Evolutionary conservation across 768 basidiomycete genomes (phyloP).

Genomic region (Podaxis sp.): DNA sequence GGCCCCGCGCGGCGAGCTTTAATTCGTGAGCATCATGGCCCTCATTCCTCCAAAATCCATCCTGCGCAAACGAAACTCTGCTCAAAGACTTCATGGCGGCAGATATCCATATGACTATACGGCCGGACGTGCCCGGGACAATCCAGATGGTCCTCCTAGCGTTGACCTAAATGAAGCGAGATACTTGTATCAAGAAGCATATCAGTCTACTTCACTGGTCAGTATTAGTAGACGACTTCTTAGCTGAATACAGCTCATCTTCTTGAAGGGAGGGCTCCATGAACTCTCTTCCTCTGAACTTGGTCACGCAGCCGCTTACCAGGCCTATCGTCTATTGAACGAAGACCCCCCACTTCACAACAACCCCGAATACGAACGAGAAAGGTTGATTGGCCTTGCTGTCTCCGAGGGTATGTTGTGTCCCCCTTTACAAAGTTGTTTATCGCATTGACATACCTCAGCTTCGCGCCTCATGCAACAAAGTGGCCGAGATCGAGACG

Average conservation of each 20-base stretch:
- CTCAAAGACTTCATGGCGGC: slow-evolving; percentile 35
- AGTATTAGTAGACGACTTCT: slow-evolving; percentile 18
- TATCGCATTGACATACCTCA: slow-evolving; percentile 23
- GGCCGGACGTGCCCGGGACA: slow-evolving; percentile 41
- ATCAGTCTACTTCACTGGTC: slow-evolving; percentile 51
- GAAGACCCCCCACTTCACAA: slow-evolving; percentile 54
- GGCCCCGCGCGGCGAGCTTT: slow-evolving; percentile 54
- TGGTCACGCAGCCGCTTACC: slow-evolving; percentile 77
- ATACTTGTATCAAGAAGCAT: slow-evolving; percentile 65
- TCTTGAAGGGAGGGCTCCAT: slow-evolving; percentile 37
- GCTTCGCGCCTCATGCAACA: slow-evolving; percentile 57
- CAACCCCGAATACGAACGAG: slow-evolving; percentile 60
- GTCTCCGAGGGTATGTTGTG: slow-evolving; percentile 60
- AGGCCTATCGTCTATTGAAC: slow-evolving; percentile 69
- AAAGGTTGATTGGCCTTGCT: slow-evolving; percentile 65
- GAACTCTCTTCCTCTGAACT: slow-evolving; percentile 57
- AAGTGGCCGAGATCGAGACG: slow-evolving; percentile 41
- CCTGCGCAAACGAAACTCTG: neutral
- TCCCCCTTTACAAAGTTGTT: neutral
- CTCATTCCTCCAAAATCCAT: slow-evolving; percentile 12
- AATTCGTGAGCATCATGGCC: slow-evolving; percentile 49
- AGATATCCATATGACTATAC: slow-evolving; percentile 58
- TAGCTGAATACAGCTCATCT: neutral
- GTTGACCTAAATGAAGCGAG: slow-evolving; percentile 60
- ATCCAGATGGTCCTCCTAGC: slow-evolving; percentile 33